Percentiles rank a stretch among this genome's conserved stretches.
Conservation (phyloP, 345 rosid species). For the Arabidopsis thaliana region TAIR10.1 NC_003071.7:17726501-17727000, state of each 20-base stretch:
- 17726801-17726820: conserved; percentile 21
- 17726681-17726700: conserved; percentile 2
- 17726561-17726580: background rate
- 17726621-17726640: no score
- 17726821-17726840: conserved; percentile 33
- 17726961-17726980: no score
- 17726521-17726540: no score
- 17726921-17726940: background rate
- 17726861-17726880: conserved; percentile 35
- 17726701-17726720: conserved; percentile 22
- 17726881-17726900: conserved; percentile 20
- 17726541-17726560: background rate
- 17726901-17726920: conserved; percentile 17
- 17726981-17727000: no score
- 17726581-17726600: background rate
- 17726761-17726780: conserved; percentile 36
- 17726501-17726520: no score
- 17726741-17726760: conserved; percentile 46
- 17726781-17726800: conserved; percentile 34
- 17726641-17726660: background rate
- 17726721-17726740: conserved; percentile 29
- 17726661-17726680: background rate
- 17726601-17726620: background rate
- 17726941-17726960: background rate
- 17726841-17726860: conserved; percentile 37